Evolutionary conservation across 306 rosid species (phyloP).

Genomic region (Glycyrrhiza uralensis): DNA sequence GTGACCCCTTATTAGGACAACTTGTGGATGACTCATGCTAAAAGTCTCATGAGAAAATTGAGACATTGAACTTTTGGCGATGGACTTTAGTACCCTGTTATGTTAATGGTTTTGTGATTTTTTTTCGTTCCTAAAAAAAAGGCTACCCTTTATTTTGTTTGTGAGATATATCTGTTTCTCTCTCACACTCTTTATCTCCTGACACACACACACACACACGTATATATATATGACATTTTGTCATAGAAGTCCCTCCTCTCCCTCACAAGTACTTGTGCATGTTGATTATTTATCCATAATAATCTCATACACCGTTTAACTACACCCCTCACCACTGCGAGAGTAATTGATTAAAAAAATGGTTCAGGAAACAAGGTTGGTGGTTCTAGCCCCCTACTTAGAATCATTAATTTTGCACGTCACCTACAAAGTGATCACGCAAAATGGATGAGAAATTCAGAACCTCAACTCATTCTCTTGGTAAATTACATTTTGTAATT

Average conservation of each 20-base stretch:
- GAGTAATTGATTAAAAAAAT: slow-evolving; percentile 1
- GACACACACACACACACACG: too few species aligned
- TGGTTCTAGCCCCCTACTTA: slow-evolving; percentile 2
- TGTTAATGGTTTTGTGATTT: too few species aligned
- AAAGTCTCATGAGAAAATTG: too few species aligned
- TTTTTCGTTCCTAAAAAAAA: too few species aligned
- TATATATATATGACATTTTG: neutral
- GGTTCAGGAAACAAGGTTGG: slow-evolving; percentile 35
- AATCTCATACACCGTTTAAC: neutral
- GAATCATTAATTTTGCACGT: slow-evolving; percentile 12
- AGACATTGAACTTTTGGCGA: too few species aligned
- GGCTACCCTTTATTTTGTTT: neutral
- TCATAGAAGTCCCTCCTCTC: neutral
- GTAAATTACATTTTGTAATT: slow-evolving; percentile 18
- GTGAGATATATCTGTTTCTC: neutral
- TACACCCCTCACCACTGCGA: neutral
- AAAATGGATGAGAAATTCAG: slow-evolving; percentile 33
- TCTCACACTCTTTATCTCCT: neutral
- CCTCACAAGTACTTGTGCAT: slow-evolving; percentile 14
- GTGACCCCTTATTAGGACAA: too few species aligned
- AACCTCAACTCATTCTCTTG: slow-evolving; percentile 52
- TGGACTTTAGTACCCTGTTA: too few species aligned
- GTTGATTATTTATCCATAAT: neutral
- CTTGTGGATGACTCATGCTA: too few species aligned
- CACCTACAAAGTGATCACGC: slow-evolving; percentile 68